Evolutionary conservation across 345 rosid genomes (phyloP), one percentile per base, ranked within the genome.

Genomic region (Bretschneidera sinensis): DNA sequence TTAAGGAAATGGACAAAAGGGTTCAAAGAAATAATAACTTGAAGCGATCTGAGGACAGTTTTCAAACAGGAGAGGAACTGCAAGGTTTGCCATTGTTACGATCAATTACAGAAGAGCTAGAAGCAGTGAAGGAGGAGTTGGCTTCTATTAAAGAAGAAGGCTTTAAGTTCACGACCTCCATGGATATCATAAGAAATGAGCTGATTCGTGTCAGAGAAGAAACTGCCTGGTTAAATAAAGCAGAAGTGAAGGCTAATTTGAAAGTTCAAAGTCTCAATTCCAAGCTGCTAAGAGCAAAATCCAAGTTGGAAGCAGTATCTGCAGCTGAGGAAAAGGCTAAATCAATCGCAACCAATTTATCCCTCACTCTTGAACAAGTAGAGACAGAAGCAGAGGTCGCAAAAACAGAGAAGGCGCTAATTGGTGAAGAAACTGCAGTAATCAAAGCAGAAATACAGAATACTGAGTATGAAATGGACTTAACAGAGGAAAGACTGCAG

Each of bases 201-300:
- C 67, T 85, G 62, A 64, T 45, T 49, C 80, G 67, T 69, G 79
- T 75, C 13, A 71, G 28, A 5, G 74, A 76, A 70, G 97, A 88
- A 76, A 74, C 77, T 28, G 51, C 72, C 24, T 63, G 65, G 70
- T 60, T 77, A 39, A 73, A 78, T 64, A 83, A 72, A 73, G 56
- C 70, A 0, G 83, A 80, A 61, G 80, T 63, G 49, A 86, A 77
- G 62, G 62, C 71, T 10, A 87, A 88, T 57, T 17, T 24, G 6
- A 79, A 70, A 23, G 76, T 82, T 51, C 78, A 78, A 66, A 83
- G 64, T 50, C 82, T 88, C 60, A 82, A 88, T 48, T 62, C 92
- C 1, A 90, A 94, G 85, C 78, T 90, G 64, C 86, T 89, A 16
- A 78, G 85, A 65, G 91, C 76, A 14, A 94, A 86, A 68, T 74